Percentiles rank a stretch among this genome's conserved stretches.
These are phyloP conservation scores for Aspergillus alliaceus DNA, from an alignment of 2,329 filamentous ascomycete genomes.

Conservation along the genomic window DNA sequence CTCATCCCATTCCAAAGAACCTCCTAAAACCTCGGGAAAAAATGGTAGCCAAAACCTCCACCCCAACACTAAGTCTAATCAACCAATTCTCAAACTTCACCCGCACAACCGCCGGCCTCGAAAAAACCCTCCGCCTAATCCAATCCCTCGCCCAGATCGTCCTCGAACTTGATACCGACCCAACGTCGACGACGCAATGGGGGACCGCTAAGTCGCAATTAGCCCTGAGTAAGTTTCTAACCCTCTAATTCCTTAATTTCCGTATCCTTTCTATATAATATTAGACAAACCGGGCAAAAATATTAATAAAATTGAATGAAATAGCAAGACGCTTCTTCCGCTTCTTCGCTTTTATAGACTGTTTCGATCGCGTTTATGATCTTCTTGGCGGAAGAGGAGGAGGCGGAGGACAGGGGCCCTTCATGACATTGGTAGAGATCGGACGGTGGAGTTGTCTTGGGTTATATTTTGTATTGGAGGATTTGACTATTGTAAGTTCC, in stretches of 20 bases:
- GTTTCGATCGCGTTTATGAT: constrained; percentile 54
- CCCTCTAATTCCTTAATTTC: too few species aligned
- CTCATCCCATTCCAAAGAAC: too few species aligned
- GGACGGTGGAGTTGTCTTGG: constrained; percentile 61
- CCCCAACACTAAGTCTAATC: background rate
- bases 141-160: constrained; percentile 32
- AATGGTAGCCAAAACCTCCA: background rate
- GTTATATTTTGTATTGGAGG: constrained; percentile 68
- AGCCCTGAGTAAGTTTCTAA: constrained; percentile 38
- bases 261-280: too few species aligned
- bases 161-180: constrained; percentile 14
- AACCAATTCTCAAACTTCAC: constrained; percentile 29
- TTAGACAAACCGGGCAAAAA: too few species aligned
- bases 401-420: constrained; percentile 19
- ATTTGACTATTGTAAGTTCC: constrained; percentile 59
- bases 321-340: constrained; percentile 63
- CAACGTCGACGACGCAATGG: constrained; percentile 30
- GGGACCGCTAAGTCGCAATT: constrained; percentile 36
- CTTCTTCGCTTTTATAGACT: constrained; percentile 66
- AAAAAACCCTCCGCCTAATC: constrained; percentile 36
- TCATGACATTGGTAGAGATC: constrained; percentile 51
- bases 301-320: background rate
- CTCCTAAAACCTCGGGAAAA: too few species aligned
- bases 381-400: constrained; percentile 35
- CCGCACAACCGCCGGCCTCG: constrained; percentile 28